Evolutionary conservation across 1,284 basidiomycete genomes (phyloP), one percentile per base, ranked within the genome.

Genomic region (Leccinum fallax): DNA sequence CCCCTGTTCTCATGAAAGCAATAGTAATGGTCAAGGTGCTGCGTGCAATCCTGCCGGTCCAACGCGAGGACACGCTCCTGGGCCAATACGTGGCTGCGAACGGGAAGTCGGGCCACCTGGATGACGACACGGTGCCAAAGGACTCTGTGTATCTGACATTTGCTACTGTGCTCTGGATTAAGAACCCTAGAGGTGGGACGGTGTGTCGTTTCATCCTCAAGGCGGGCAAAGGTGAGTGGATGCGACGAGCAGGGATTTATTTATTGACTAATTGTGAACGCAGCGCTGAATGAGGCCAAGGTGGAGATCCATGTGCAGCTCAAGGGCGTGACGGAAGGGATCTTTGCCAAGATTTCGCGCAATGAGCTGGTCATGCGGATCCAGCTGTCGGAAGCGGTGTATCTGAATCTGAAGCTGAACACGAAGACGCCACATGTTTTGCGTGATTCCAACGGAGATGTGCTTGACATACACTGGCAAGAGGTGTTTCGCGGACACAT

Each of bases 351-450:
- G 71, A 95, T 97, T 74, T 85, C 93, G 24, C 89, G 95, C 65
- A 95, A 98, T 79, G 95, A 98, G 79, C 85, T 98, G 66, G 95
- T 98, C 66, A 87, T 97, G 73, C 93, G 95, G 65, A 95, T 98
- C 70, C 95, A 97, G 77, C 95, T 95, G 16, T 90, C 89, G 57
- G 95, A 98, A 77, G 94, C 95, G 21, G 89, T 97, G 61, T 98
- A 34, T 34, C 32, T 34, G 32, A 34, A 97, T 80, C 82, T 98
- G 68, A 98, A 98, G 81, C 80, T 97, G 76, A 98, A 98, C 81
- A 85, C 91, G 54, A 98, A 98, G 26, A 28, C 26, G 26, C 1
- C 96, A 97, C 66, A 81, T 89, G 71, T 96, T 94, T 63, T 88
- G 93, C 56, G 93, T 93, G 52, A 86, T 97, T 61, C 94, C 95